These are phyloP conservation scores for Mycena epipterygia DNA, from an alignment of 768 basidiomycete species.

Conservation along the genomic window DNA sequence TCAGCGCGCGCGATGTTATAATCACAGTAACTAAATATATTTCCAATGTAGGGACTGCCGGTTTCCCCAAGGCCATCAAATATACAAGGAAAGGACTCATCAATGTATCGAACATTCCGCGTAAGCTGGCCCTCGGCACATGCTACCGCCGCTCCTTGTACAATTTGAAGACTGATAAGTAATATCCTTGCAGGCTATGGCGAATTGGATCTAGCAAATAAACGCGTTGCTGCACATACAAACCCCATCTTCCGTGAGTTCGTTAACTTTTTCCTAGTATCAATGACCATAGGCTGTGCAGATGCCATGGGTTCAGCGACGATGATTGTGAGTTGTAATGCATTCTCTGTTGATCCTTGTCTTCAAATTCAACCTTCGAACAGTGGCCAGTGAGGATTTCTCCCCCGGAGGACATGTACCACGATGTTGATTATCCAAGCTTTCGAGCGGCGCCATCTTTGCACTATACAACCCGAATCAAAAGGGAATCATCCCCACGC, in stretches of 20 bases:
- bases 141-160: too few relatives aligned
- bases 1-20: too few relatives aligned
- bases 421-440: not conserved
- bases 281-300: not conserved
- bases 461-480: conserved; percentile 4
- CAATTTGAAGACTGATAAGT: not conserved
- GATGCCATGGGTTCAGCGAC: conserved; percentile 19
- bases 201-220: conserved; percentile 7
- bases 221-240: conserved; percentile 19
- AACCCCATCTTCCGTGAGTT: conserved; percentile 18
- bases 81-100: conserved; percentile 12
- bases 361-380: not conserved
- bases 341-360: not conserved
- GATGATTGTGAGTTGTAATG: conserved; percentile 1
- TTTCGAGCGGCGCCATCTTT: conserved; percentile 15
- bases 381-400: conserved; percentile 16
- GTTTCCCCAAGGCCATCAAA: conserved; percentile 17
- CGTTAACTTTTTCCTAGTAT: not conserved
- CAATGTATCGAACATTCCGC: conserved; percentile 19
- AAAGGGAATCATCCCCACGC: conserved; percentile 6
- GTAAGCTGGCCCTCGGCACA: conserved; percentile 13
- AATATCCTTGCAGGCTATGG: conserved; percentile 7
- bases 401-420: not conserved
- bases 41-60: not conserved
- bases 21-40: not conserved